Conservation (phyloP, 495 filamentous ascomycete species). For the Usnea hakonensis region DNA sequence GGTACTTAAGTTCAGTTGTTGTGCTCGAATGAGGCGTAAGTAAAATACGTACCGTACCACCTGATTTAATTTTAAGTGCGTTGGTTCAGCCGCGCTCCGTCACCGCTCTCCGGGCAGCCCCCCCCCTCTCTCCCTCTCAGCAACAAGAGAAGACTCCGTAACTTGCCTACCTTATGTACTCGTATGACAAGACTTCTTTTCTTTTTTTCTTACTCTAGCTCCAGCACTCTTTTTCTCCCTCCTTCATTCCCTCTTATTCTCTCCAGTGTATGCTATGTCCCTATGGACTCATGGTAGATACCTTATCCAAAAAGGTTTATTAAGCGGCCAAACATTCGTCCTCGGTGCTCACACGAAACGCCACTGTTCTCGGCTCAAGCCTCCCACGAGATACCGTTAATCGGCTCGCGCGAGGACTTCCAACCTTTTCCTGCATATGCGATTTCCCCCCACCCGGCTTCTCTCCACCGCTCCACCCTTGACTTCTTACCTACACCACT, state of each 20-base stretch:
- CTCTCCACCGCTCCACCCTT: background rate
- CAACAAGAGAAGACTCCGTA: too few relatives aligned
- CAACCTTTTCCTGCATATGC: background rate
- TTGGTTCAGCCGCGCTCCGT: background rate
- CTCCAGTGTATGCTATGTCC: background rate
- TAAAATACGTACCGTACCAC: too few relatives aligned
- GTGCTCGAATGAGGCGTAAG: too few relatives aligned
- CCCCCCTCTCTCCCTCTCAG: background rate
- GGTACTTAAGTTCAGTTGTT: too few relatives aligned
- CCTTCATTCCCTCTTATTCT: background rate
- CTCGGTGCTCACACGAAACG: background rate
- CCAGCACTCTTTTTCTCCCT: too few relatives aligned
- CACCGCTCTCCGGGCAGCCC: background rate
- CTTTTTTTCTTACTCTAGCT: too few relatives aligned
- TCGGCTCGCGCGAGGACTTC: background rate
- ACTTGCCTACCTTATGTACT: background rate
- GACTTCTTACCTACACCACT: constrained; percentile 11
- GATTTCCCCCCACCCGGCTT: constrained; percentile 2
- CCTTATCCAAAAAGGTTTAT: too few relatives aligned
- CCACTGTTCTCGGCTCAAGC: constrained; percentile 5
- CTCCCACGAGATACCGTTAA: background rate
- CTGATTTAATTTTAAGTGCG: background rate
- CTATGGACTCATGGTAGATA: too few relatives aligned
- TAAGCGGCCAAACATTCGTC: too few relatives aligned
- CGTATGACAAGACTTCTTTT: too few relatives aligned